Base-by-base conservation (phyloP, 148 eudicot genomes). In the Pouteria glomerata region DNA sequence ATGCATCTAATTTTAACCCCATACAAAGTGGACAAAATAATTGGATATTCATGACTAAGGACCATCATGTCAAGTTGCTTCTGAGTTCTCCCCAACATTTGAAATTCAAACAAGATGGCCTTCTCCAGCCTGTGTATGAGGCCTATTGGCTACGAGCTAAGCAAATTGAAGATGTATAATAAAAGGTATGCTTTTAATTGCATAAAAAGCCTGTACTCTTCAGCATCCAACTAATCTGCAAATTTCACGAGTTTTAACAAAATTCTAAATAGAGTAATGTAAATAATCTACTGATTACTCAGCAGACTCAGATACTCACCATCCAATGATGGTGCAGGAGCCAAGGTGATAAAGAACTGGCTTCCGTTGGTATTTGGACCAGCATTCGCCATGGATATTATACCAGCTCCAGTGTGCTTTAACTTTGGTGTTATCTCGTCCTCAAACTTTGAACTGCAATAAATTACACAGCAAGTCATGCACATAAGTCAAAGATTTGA, bases 311-410 rank as follows among this genome's bases (percentile, higher is more conserved):
- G 14, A 77, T 75, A 16, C 65, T 73, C 88, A 90, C 98, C 97
- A 80, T 94, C 97, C 24, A 94, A 85, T 29, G 97, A 84, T 31
- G 87, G 96, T 19, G 90, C 82, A 18, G 98, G 98, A 58, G 93
- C 93, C 77, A 93, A 80, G 71, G 93, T 86, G 37, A 93, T 87
- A 34, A 93, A 93, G 72, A 93, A 93, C 82, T 93, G 96, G 82
- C 98, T 93, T 77, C 98, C 98, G 79, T 93, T 93, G 44, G 98
- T 92, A 84, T 92, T 83, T 31, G 98, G 96, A 73, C 98, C 98
- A 76, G 97, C 98, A 86, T 94, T 94, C 47, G 98, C 98, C 98
- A 94, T 89, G 63, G 97, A 91, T 63, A 94, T 59, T 71, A 94
- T 89, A 45, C 98, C 97, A 78, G 98, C 97, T 65, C 98, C 98